These are phyloP conservation scores for Scopulariopsis brevicaulis DNA, from an alignment of 2,329 filamentous ascomycete species.

Conservation along the genomic window DNA sequence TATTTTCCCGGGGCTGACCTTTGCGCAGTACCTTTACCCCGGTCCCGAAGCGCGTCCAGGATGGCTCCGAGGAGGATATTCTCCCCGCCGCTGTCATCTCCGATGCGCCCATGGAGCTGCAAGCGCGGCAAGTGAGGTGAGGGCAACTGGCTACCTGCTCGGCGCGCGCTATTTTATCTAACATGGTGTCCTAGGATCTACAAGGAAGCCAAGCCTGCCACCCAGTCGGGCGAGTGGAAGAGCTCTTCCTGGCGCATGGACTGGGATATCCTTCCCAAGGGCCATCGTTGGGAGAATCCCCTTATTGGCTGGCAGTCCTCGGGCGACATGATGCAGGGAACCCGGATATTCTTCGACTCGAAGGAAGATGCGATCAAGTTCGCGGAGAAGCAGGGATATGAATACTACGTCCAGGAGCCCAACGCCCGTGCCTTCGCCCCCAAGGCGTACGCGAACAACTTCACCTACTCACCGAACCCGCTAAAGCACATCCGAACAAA, in stretches of 20 bases:
- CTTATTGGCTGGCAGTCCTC: conserved; percentile 99
- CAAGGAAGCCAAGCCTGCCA: conserved; percentile 84
- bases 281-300: conserved; percentile 96
- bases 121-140: conserved; percentile 88
- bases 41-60: conserved; percentile 78
- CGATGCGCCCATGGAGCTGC: conserved; percentile 84
- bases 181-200: conserved; percentile 57
- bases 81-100: conserved; percentile 80
- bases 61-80: conserved; percentile 73
- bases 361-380: conserved; percentile 95
- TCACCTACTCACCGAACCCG: conserved; percentile 73
- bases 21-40: conserved; percentile 70
- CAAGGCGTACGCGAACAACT: conserved; percentile 97
- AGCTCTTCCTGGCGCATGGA: conserved; percentile 90
- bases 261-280: conserved; percentile 88
- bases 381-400: conserved; percentile 97
- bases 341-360: conserved; percentile 75
- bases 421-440: conserved; percentile 76
- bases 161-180: conserved; percentile 5
- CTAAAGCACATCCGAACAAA: conserved; percentile 80
- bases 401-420: conserved; percentile 97
- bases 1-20: not conserved
- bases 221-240: conserved; percentile 86
- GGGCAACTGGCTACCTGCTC: conserved; percentile 11
- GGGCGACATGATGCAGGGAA: conserved; percentile 89